phyloP scores from a whole-genome alignment of 2,329 filamentous ascomycete genomes.

The Ophiostoma triangulosporum region DNA sequence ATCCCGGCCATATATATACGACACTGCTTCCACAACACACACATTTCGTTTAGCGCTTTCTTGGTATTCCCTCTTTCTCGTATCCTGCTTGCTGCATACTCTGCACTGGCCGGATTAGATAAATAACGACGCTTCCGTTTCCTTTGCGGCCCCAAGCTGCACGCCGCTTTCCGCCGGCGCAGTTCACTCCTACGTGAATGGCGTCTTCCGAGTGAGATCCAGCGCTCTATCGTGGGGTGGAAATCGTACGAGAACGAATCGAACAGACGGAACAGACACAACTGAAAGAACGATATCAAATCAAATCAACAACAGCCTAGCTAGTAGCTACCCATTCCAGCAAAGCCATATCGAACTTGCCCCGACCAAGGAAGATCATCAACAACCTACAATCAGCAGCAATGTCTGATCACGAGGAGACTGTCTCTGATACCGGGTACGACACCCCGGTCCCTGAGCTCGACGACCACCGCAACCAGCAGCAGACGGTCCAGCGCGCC shows the following conservation, averaged over 20 bases:
- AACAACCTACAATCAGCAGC: conserved; percentile 17
- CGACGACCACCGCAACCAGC: conserved; percentile 72
- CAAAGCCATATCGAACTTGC: background rate
- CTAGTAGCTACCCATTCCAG: background rate
- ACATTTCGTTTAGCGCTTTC: background rate
- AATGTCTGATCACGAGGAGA: conserved; percentile 58
- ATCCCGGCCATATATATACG: background rate
- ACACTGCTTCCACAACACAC: conserved; percentile 1
- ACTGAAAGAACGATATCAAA: background rate
- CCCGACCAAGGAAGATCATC: background rate
- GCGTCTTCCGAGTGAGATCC: conserved; percentile 13
- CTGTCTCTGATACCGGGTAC: conserved; percentile 47
- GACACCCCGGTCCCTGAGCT: conserved; percentile 66
- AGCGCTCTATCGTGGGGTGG: conserved; percentile 13
- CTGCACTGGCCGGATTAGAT: conserved; percentile 3
- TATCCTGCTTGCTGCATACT: conserved; percentile 5
- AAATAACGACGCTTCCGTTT: conserved; percentile 7
- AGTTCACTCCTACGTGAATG: conserved; percentile 12
- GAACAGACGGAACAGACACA: background rate
- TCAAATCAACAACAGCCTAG: background rate
- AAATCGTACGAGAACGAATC: conserved; percentile 2
- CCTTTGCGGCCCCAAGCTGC: conserved; percentile 13
- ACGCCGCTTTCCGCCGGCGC: conserved; percentile 15
- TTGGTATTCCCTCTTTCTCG: conserved; percentile 1
- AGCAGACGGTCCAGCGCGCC: conserved; percentile 42